Evolutionary conservation across 1,284 basidiomycete species (phyloP).

Genomic region (Naganishia liquefaciens): DNA sequence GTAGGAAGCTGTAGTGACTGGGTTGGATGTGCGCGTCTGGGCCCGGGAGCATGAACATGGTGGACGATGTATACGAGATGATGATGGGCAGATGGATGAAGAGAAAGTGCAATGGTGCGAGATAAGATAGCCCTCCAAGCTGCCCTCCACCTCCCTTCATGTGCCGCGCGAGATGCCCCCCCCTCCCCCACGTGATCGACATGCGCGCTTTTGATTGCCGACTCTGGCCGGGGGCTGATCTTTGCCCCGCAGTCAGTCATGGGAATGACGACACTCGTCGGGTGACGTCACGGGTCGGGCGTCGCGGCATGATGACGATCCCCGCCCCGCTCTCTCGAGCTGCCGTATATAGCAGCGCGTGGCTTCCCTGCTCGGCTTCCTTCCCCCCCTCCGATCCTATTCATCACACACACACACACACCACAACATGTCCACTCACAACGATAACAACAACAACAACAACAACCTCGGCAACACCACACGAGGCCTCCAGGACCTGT

Average conservation of each 20-base stretch:
- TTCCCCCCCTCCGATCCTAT: background rate
- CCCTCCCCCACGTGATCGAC: no score
- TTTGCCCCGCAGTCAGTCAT: background rate
- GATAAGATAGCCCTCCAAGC: background rate
- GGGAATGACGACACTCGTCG: background rate
- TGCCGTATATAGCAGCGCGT: background rate
- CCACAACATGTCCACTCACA: conserved; percentile 11
- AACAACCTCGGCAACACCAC: conserved; percentile 8
- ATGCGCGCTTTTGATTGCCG: background rate
- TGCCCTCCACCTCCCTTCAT: background rate
- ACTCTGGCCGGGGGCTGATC: background rate
- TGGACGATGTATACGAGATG: background rate
- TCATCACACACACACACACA: background rate
- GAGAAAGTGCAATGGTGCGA: no score
- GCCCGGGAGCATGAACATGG: background rate
- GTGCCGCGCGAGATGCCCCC: background rate
- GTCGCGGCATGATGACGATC: background rate
- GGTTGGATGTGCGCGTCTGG: background rate
- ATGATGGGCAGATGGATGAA: background rate
- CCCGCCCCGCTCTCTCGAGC: background rate
- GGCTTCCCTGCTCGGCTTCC: background rate
- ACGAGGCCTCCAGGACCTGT: conserved; percentile 5
- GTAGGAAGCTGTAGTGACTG: conserved; percentile 15
- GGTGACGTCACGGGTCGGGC: background rate
- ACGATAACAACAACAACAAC: background rate